These are phyloP conservation scores for Antitrichia curtipendula DNA, from an alignment of 225 moss, liverwort and hornwort species.

Conservation along the genomic window DNA sequence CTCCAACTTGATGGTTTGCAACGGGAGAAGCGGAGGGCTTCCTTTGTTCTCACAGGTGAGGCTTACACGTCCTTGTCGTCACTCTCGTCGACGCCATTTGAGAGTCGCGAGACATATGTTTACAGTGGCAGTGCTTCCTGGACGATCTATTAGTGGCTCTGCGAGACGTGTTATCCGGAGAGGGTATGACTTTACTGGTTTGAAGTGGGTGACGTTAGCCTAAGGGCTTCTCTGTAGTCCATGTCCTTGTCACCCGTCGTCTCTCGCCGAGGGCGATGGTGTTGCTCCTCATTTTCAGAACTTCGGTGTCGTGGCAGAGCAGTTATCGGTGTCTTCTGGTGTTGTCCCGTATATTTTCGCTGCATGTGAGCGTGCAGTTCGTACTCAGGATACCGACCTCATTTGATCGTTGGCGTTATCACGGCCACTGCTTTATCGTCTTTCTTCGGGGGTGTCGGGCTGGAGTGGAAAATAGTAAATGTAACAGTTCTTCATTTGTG, in stretches of 20 bases:
- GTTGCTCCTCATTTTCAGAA: neutral
- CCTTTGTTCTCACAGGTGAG: conserved; percentile 42
- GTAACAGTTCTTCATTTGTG: neutral
- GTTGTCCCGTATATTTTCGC: neutral
- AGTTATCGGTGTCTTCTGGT: neutral
- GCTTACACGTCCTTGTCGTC: neutral
- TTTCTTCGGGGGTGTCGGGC: neutral
- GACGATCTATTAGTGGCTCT: neutral
- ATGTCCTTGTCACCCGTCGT: neutral
- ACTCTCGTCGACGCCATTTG: neutral
- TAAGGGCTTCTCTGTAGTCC: neutral
- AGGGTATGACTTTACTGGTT: neutral
- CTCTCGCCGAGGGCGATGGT: neutral
- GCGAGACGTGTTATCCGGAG: neutral
- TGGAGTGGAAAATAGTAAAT: neutral
- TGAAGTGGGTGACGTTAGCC: neutral
- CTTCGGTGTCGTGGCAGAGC: neutral
- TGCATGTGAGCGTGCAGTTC: neutral
- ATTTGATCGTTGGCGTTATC: neutral
- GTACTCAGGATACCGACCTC: neutral
- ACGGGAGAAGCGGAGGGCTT: conserved; percentile 59
- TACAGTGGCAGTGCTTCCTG: neutral
- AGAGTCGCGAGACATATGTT: neutral
- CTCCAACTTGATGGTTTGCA: conserved; percentile 55
- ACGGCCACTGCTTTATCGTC: neutral